Percentiles rank a stretch among this genome's conserved stretches.
These are phyloP conservation scores for Talaromyces wortmannii DNA, from an alignment of 495 filamentous ascomycete genomes.

Conservation along the genomic window DNA sequence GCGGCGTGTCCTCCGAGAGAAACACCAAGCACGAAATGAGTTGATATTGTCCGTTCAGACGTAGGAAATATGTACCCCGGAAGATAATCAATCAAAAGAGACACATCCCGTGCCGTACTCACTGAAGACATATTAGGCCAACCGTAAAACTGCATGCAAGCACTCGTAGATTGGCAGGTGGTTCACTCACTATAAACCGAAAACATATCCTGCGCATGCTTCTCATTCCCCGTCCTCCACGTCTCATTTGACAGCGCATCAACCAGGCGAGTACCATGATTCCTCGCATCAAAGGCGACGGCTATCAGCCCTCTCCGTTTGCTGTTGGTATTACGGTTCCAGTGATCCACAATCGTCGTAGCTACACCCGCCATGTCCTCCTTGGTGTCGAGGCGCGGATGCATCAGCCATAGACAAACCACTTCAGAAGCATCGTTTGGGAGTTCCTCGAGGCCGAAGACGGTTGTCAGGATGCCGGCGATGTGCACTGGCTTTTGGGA, in stretches of 20 bases:
- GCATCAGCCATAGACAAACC: constrained; percentile 80
- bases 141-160: not conserved
- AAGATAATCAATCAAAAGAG: constrained; percentile 62
- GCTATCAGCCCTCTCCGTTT: constrained; percentile 56
- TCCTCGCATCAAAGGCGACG: constrained; percentile 80
- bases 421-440: constrained; percentile 38
- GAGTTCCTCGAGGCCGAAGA: constrained; percentile 77
- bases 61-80: constrained; percentile 66
- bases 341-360: constrained; percentile 44
- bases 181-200: constrained; percentile 46
- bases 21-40: constrained; percentile 71
- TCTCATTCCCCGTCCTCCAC: constrained; percentile 74
- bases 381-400: constrained; percentile 64
- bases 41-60: constrained; percentile 45
- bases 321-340: constrained; percentile 40
- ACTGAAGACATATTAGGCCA: constrained; percentile 24
- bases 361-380: constrained; percentile 63
- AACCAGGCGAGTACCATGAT: constrained; percentile 73
- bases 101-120: constrained; percentile 72
- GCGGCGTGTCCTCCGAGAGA: constrained; percentile 84
- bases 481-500: constrained; percentile 59
- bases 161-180: not conserved
- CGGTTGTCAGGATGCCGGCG: constrained; percentile 65
- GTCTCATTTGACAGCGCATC: constrained; percentile 53
- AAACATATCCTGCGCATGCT: constrained; percentile 88